Evolutionary conservation across 2,329 filamentous ascomycete species (phyloP), one percentile per base, ranked within the genome.

Genomic region (Cercospora zeae-maydis): DNA sequence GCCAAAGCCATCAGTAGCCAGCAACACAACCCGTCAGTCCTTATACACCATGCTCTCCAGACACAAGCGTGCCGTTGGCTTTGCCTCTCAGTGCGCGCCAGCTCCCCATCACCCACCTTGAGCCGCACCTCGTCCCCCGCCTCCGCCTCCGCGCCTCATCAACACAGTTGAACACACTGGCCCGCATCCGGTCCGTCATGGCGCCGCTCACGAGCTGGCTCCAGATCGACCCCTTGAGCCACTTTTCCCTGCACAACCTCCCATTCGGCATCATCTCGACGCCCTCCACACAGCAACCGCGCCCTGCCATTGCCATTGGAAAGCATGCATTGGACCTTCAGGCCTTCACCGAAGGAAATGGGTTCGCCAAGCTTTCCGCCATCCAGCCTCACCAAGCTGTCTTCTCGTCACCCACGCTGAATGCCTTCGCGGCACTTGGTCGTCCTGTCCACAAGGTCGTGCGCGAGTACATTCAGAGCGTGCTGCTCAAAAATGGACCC

Each of bases 221-320:
- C 60, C 76, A 76, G 55, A 86, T 88, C 63, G 83, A 86, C 52
- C 78, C 80, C 58, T 78, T 80, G 61, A 88, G 84, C 61, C 86
- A 87, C 71, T 92, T 92, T 77, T 91, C 90, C 8, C 79, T 93
- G 57, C 86, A 88, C 71, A 95, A 95, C 74, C 88, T 95, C 59
- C 91, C 91, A 1, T 93, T 93, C 72, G 91, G 91, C 71, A 87
- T 95, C 78, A 90, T 95, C 73, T 88, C 86, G 31, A 88, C 88
- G 0, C 67, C 81, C 2, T 75, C 80, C 5, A 81, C 84, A 63
- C 70, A 80, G 10, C 80, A 80, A 27, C 88, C 82, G 1, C 86
- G 87, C 30, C 83, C 86, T 9, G 90, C 89, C 13, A 78, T 90
- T 63, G 89, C 89, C 9, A 89, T 95, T 69, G 91, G 90, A 54